Percentiles rank a stretch among this genome's conserved stretches.
Conservation (phyloP, 169 alveolate genomes). For the Cryptosporidium viatorum region DNA sequence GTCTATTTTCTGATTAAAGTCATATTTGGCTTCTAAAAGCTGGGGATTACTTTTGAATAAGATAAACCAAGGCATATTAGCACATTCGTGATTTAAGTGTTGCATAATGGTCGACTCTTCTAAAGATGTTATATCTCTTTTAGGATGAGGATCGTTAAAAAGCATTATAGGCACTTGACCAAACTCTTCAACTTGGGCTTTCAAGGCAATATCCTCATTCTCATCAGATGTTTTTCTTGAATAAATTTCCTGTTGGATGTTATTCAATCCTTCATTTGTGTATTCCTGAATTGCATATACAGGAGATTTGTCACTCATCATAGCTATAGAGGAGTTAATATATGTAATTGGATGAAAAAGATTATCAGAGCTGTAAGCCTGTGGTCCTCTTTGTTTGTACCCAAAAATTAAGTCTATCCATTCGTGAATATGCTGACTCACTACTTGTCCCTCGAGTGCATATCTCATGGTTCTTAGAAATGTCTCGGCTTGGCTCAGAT, state of each 20-base stretch:
- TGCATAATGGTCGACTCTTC: constrained; percentile 8
- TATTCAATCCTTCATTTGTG: constrained; percentile 44
- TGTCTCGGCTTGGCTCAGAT: constrained; percentile 78
- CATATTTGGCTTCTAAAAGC: constrained; percentile 28
- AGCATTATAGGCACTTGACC: constrained; percentile 91
- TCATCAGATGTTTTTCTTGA: constrained; percentile 71
- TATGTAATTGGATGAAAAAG: constrained; percentile 91
- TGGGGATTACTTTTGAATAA: constrained; percentile 35
- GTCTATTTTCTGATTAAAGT: background rate
- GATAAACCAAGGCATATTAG: constrained; percentile 69
- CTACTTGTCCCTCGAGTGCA: constrained; percentile 95
- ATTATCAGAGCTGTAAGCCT: constrained; percentile 83
- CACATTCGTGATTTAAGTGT: background rate
- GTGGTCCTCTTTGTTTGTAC: constrained; percentile 90
- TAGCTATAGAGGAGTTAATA: constrained; percentile 77
- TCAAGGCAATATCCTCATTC: constrained; percentile 85
- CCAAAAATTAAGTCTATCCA: constrained; percentile 99
- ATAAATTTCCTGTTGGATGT: background rate
- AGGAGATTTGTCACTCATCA: constrained; percentile 65
- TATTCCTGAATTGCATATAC: constrained; percentile 59
- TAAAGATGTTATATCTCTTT: constrained; percentile 11
- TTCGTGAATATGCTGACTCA: constrained; percentile 89
- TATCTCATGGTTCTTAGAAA: constrained; percentile 85
- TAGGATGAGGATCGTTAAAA: constrained; percentile 87
- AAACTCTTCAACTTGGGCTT: constrained; percentile 88